Evolutionary conservation across 2,329 filamentous ascomycete species (phyloP).

Genomic region (Amauroascus verrucosus): DNA sequence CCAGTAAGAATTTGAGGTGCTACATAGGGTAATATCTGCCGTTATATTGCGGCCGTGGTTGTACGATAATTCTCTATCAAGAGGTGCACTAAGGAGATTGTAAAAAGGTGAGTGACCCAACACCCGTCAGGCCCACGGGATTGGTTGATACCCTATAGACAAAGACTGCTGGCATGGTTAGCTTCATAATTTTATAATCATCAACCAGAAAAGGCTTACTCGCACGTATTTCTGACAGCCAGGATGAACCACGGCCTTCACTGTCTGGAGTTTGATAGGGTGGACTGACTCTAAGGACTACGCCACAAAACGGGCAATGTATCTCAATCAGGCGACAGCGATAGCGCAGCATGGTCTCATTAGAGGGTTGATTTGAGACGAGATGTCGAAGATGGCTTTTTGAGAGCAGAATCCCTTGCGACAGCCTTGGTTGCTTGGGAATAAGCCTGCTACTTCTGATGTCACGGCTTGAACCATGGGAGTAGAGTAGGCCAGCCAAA

Average conservation of each 20-base stretch:
- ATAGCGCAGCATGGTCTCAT: neutral
- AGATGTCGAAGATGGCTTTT: no score
- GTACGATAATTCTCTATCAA: neutral
- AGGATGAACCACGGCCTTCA: neutral
- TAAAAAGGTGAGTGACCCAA: neutral
- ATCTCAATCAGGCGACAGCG: neutral
- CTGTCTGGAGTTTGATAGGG: neutral
- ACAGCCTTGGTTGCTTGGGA: no score
- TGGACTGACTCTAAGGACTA: conserved; percentile 3
- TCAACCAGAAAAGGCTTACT: neutral
- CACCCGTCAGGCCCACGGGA: neutral
- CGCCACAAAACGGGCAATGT: conserved; percentile 10
- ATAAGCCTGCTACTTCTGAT: no score
- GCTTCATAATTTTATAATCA: neutral
- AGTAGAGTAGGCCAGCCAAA: neutral
- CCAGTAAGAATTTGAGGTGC: neutral
- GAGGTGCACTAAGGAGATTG: neutral
- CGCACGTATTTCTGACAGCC: conserved; percentile 4
- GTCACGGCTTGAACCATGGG: neutral
- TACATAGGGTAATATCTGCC: conserved; percentile 2
- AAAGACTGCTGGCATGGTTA: neutral
- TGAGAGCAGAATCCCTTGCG: no score
- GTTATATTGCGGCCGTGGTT: neutral
- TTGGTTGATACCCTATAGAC: neutral
- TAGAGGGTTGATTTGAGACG: neutral